phyloP scores from a whole-genome alignment of 2,329 filamentous ascomycete species.

The Emericellopsis atlantica region DNA sequence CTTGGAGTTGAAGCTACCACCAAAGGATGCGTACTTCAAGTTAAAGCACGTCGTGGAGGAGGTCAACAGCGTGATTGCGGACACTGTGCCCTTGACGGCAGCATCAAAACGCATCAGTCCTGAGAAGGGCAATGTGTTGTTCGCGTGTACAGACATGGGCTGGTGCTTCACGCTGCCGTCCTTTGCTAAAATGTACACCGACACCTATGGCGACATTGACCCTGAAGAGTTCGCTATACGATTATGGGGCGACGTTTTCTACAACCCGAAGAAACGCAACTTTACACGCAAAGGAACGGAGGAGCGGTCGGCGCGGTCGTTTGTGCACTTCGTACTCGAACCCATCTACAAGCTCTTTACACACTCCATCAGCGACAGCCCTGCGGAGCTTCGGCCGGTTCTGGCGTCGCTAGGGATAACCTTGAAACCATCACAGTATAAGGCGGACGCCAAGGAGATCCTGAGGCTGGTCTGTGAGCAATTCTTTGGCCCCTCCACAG shows the following conservation, averaged over 20 bases:
- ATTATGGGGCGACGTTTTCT: constrained; percentile 95
- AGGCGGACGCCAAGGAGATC: constrained; percentile 76
- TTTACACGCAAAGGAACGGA: constrained; percentile 85
- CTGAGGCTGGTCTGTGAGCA: constrained; percentile 85
- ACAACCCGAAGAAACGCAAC: constrained; percentile 77
- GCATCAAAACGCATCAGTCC: constrained; percentile 75
- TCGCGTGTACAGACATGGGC: constrained; percentile 83
- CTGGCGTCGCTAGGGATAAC: constrained; percentile 68
- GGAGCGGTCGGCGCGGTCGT: constrained; percentile 68
- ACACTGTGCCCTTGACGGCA: constrained; percentile 68
- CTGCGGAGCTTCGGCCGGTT: constrained; percentile 70
- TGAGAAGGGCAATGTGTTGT: constrained; percentile 96
- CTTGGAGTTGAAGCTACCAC: constrained; percentile 84
- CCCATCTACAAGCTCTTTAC: constrained; percentile 97
- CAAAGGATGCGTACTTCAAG: constrained; percentile 96
- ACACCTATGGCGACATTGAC: constrained; percentile 74
- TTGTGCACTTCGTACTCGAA: constrained; percentile 89
- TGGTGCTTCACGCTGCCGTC: constrained; percentile 95
- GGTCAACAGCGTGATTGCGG: constrained; percentile 91
- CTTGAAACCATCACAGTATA: constrained; percentile 87
- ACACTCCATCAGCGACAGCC: constrained; percentile 83
- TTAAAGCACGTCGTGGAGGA: constrained; percentile 97
- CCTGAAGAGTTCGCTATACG: constrained; percentile 70
- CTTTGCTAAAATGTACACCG: constrained; percentile 92
- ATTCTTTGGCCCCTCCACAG: constrained; percentile 82